A percentile compares a stretch with the other conserved stretches of the same genome.
These are phyloP conservation scores for Zasmidium citrigriseum DNA, from an alignment of 2,329 filamentous ascomycete genomes.

Conservation along the genomic window DNA sequence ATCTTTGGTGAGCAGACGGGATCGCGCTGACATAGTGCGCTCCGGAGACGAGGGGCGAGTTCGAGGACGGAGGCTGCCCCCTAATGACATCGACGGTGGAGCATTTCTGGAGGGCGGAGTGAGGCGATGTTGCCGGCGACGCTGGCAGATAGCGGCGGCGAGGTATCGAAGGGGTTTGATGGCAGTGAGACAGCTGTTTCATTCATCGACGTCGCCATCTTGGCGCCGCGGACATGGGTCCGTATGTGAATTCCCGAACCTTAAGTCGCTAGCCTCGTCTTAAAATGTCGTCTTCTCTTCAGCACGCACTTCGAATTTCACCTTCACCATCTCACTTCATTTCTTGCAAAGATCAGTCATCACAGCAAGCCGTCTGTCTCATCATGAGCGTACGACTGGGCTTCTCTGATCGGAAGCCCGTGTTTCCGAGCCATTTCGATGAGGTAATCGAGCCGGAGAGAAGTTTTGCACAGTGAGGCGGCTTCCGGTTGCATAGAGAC, in stretches of 20 bases:
- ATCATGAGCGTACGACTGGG: too few relatives aligned
- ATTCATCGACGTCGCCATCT: not conserved
- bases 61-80: conserved; percentile 11
- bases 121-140: not conserved
- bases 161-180: too few relatives aligned
- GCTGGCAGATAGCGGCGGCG: not conserved
- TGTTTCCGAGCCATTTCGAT: too few relatives aligned
- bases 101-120: not conserved
- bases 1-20: conserved; percentile 43
- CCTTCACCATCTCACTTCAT: too few relatives aligned
- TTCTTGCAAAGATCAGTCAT: too few relatives aligned
- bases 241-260: not conserved
- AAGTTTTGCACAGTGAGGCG: too few relatives aligned
- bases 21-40: conserved; percentile 17
- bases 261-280: not conserved
- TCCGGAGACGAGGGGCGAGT: conserved; percentile 1
- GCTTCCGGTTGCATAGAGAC: too few relatives aligned
- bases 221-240: not conserved
- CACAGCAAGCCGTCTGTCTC: too few relatives aligned
- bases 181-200: not conserved
- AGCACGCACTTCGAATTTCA: too few relatives aligned
- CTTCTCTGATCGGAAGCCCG: too few relatives aligned
- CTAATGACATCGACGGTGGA: conserved; percentile 7
- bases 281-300: not conserved
- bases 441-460: too few relatives aligned